A percentile compares a stretch with the other conserved stretches of the same genome.
These are phyloP conservation scores for Aspergillus clavatus DNA, from an alignment of 2,329 filamentous ascomycete genomes.

Conservation along the genomic window DNA sequence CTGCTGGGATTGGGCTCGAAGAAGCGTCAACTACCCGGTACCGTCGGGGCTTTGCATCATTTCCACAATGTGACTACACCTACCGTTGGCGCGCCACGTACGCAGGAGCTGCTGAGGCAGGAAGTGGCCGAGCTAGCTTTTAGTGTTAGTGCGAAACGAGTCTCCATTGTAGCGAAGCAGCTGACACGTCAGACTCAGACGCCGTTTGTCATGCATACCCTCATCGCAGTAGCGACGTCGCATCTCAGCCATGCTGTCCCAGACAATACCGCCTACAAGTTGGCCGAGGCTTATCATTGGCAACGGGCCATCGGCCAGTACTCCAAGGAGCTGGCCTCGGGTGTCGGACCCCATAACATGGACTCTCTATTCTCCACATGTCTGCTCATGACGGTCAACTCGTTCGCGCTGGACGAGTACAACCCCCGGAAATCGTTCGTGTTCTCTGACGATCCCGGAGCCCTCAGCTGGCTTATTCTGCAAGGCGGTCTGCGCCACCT, in stretches of 20 bases:
- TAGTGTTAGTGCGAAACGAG: constrained; percentile 17
- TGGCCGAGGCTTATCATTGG: constrained; percentile 36
- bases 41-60: constrained; percentile 25
- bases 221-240: constrained; percentile 30
- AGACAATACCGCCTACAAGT: constrained; percentile 21
- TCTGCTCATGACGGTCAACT: constrained; percentile 33
- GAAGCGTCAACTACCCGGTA: neutral
- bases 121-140: constrained; percentile 30
- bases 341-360: constrained; percentile 31
- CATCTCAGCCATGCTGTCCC: constrained; percentile 27
- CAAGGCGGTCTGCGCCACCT: constrained; percentile 33
- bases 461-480: constrained; percentile 35
- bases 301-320: constrained; percentile 34
- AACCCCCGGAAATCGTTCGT: constrained; percentile 32
- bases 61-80: constrained; percentile 20
- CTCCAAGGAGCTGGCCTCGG: constrained; percentile 25
- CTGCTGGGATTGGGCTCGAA: constrained; percentile 15
- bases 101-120: constrained; percentile 17
- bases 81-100: constrained; percentile 11
- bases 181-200: constrained; percentile 20
- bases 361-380: constrained; percentile 36
- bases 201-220: constrained; percentile 36
- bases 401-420: constrained; percentile 30
- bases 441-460: constrained; percentile 27
- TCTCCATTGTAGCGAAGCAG: neutral